phyloP scores from a whole-genome alignment of 2,329 filamentous ascomycete species.

The Epichloe gansuensis region DNA sequence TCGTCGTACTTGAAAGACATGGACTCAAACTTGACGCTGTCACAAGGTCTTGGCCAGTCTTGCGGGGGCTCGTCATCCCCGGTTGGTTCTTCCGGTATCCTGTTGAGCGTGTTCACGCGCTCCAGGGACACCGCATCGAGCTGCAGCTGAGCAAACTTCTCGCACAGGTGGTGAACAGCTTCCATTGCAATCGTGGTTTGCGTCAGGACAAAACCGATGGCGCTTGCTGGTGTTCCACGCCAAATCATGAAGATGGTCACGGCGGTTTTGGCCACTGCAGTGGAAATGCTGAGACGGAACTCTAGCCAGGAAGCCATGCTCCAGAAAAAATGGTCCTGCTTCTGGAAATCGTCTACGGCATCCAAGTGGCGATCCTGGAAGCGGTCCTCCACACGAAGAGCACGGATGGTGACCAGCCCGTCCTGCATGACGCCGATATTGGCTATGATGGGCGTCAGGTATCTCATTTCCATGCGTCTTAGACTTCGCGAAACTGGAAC shows the following conservation, averaged over 20 bases:
- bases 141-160: slow-evolving; percentile 71
- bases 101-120: slow-evolving; percentile 68
- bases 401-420: slow-evolving; percentile 75
- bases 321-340: slow-evolving; percentile 96
- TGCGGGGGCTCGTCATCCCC: slow-evolving; percentile 59
- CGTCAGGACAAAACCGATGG: slow-evolving; percentile 74
- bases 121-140: slow-evolving; percentile 90
- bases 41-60: slow-evolving; percentile 61
- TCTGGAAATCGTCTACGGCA: slow-evolving; percentile 80
- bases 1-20: slow-evolving; percentile 73
- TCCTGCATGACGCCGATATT: slow-evolving; percentile 85
- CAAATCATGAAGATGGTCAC: slow-evolving; percentile 65
- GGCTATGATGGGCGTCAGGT: slow-evolving; percentile 75
- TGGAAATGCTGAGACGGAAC: slow-evolving; percentile 52
- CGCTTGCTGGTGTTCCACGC: slow-evolving; percentile 60
- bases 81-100: slow-evolving; percentile 61
- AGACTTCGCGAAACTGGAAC: slow-evolving; percentile 74
- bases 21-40: slow-evolving; percentile 63
- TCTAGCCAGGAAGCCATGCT: slow-evolving; percentile 75
- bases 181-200: slow-evolving; percentile 26
- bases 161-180: slow-evolving; percentile 47
- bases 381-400: slow-evolving; percentile 64
- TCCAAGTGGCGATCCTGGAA: slow-evolving; percentile 72
- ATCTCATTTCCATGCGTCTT: slow-evolving; percentile 78
- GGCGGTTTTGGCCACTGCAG: slow-evolving; percentile 59